These are phyloP conservation scores for Bruguiera parviflora DNA, from an alignment of 345 rosid genomes.

Conservation along the genomic window DNA sequence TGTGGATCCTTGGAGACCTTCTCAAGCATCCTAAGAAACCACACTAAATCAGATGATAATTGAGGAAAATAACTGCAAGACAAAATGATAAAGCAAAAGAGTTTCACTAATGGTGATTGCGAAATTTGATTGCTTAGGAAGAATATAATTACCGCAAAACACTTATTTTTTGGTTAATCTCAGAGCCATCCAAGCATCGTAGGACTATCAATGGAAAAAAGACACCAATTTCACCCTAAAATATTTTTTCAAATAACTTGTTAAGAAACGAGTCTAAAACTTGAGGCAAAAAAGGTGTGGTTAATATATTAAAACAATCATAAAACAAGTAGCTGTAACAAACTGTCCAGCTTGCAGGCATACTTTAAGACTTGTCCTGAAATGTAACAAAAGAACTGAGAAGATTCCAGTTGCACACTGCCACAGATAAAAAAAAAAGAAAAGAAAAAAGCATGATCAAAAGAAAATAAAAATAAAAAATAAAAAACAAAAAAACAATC, in stretches of 20 bases:
- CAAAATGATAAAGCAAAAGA: slow-evolving; percentile 5
- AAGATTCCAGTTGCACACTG: slow-evolving; percentile 98
- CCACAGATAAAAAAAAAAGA: slow-evolving; percentile 24
- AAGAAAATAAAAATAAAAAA: background rate
- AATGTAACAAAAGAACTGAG: slow-evolving; percentile 80
- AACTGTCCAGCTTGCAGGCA: slow-evolving; percentile 30
- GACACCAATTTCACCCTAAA: slow-evolving; percentile 92
- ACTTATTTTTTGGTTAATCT: slow-evolving; percentile 73
- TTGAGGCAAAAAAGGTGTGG: background rate
- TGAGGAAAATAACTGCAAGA: slow-evolving; percentile 12
- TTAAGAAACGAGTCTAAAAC: background rate
- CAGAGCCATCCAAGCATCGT: slow-evolving; percentile 81
- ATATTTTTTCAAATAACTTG: slow-evolving; percentile 3
- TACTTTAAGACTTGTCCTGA: slow-evolving; percentile 97
- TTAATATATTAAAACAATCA: slow-evolving; percentile 7
- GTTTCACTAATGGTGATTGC: slow-evolving; percentile 16
- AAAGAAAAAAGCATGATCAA: slow-evolving; percentile 23
- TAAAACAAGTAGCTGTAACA: slow-evolving; percentile 8
- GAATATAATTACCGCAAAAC: slow-evolving; percentile 68
- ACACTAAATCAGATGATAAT: slow-evolving; percentile 14
- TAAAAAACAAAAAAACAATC: slow-evolving; percentile 10
- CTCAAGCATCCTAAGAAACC: slow-evolving; percentile 76
- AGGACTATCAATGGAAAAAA: slow-evolving; percentile 92
- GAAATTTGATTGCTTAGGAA: slow-evolving; percentile 17
- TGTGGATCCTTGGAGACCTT: slow-evolving; percentile 93